These are phyloP conservation scores for Alternaria solani DNA, from an alignment of 2,329 filamentous ascomycete species.

Conservation along the genomic window DNA sequence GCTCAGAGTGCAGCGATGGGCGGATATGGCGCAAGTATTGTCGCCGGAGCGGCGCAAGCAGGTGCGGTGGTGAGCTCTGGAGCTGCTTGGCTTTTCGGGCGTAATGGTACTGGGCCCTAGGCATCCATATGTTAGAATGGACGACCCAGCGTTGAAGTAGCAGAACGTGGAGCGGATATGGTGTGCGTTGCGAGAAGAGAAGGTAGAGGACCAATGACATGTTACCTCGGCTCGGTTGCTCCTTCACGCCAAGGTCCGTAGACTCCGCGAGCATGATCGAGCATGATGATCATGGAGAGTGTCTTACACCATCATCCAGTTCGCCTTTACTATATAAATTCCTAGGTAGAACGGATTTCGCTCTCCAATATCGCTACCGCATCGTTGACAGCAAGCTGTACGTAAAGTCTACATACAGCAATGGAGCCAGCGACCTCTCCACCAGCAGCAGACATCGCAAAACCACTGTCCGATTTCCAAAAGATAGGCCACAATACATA, in stretches of 20 bases:
- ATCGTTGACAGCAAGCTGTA: neutral
- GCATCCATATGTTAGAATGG: neutral
- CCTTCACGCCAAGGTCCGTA: constrained; percentile 10
- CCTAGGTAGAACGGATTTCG: neutral
- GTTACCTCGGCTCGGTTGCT: constrained; percentile 14
- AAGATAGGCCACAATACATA: constrained; percentile 47
- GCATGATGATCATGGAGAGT: neutral
- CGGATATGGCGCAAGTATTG: constrained; percentile 38
- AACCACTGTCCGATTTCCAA: constrained; percentile 42
- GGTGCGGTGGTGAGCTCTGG: constrained; percentile 28
- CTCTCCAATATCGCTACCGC: neutral
- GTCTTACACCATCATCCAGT: neutral
- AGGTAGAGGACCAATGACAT: constrained; percentile 2
- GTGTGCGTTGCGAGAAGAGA: constrained; percentile 3
- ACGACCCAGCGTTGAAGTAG: neutral
- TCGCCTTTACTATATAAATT: neutral
- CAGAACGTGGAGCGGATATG: neutral
- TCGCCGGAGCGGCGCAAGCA: constrained; percentile 29
- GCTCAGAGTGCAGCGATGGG: constrained; percentile 46
- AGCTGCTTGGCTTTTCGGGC: constrained; percentile 18
- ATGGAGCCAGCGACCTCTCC: constrained; percentile 21
- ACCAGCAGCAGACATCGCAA: constrained; percentile 1
- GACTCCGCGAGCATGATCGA: neutral
- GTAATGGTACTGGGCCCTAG: constrained; percentile 3
- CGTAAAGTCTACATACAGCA: neutral